Evolutionary conservation across 306 rosid species (phyloP).

Genomic region (Dalbergia cochinchinensis): DNA sequence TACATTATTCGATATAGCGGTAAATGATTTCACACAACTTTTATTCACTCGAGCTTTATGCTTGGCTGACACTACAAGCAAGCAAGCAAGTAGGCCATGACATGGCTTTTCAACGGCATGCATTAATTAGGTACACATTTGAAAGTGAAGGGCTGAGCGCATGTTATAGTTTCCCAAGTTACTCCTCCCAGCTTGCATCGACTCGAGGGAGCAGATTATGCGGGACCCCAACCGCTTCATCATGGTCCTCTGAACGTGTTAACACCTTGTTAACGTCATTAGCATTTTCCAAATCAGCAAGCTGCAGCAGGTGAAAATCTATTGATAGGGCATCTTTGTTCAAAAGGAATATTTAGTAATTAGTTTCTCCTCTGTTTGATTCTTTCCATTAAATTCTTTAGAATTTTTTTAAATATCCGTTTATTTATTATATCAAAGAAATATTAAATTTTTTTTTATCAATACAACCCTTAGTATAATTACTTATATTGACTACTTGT

Average conservation of each 20-base stretch:
- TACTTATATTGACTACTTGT: too few species aligned
- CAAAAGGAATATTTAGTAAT: neutral
- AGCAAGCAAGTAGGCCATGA: neutral
- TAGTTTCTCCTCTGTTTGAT: too few species aligned
- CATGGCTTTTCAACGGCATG: neutral
- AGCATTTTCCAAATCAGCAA: neutral
- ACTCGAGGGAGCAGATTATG: neutral
- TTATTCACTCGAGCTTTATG: neutral
- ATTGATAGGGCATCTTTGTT: neutral
- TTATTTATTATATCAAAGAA: too few species aligned
- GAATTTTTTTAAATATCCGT: too few species aligned
- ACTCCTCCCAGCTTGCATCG: neutral
- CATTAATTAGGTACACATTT: neutral
- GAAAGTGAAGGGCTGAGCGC: neutral
- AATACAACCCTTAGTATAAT: too few species aligned
- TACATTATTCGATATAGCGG: neutral
- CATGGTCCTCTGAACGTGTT: neutral
- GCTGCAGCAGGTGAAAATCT: conserved; percentile 9
- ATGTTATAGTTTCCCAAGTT: neutral
- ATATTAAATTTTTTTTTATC: too few species aligned
- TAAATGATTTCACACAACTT: neutral
- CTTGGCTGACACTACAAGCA: neutral
- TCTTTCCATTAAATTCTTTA: too few species aligned
- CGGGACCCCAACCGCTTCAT: neutral
- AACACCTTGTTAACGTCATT: neutral